These are phyloP conservation scores for Margaritispora aquatica DNA, from an alignment of 495 filamentous ascomycete species.

Conservation along the genomic window DNA sequence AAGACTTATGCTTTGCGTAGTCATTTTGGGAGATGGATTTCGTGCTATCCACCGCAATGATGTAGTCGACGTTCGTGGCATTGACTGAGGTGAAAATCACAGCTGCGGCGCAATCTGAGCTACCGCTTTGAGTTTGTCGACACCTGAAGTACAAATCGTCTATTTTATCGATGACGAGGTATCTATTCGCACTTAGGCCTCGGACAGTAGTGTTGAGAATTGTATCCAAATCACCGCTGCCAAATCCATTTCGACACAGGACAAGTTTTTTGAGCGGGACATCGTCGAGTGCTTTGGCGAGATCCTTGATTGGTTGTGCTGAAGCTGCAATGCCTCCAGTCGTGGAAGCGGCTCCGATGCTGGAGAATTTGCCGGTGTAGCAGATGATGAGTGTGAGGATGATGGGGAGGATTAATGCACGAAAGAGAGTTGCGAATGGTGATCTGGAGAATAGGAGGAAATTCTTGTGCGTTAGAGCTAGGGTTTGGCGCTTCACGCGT, in stretches of 20 bases:
- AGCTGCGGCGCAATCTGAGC: slow-evolving; percentile 18
- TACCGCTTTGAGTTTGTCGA: slow-evolving; percentile 5
- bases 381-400: slow-evolving; percentile 11
- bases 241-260: slow-evolving; percentile 16
- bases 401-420: slow-evolving; percentile 18
- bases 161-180: background rate
- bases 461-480: slow-evolving; percentile 18
- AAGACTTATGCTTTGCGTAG: slow-evolving; percentile 4
- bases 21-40: background rate
- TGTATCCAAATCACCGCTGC: background rate
- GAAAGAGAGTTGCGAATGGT: slow-evolving; percentile 6
- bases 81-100: slow-evolving; percentile 15
- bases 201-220: slow-evolving; percentile 11
- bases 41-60: slow-evolving; percentile 9
- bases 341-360: background rate
- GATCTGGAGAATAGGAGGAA: slow-evolving; percentile 18
- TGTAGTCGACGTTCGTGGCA: slow-evolving; percentile 17
- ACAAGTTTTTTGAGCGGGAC: slow-evolving; percentile 5
- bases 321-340: background rate
- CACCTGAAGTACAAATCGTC: slow-evolving; percentile 15
- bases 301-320: slow-evolving; percentile 5
- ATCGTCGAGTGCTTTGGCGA: slow-evolving; percentile 4
- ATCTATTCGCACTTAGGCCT: background rate
- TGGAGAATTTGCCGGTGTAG: slow-evolving; percentile 3
- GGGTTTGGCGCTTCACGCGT: slow-evolving; percentile 16